Conservation (phyloP, 2,329 filamentous ascomycete species). For the Catunica adiposa region DNA sequence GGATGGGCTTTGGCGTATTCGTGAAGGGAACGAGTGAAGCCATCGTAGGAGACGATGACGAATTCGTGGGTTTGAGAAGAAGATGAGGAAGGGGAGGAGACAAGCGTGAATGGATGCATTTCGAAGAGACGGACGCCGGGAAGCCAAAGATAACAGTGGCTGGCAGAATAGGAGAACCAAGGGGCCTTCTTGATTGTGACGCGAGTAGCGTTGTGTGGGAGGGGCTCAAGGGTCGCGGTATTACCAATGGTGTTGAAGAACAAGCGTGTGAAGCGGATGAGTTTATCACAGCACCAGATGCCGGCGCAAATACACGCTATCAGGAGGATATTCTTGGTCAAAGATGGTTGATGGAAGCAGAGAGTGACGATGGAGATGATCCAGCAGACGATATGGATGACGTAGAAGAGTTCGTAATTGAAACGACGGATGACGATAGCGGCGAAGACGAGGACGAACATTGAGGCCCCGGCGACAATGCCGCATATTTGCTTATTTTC, state of each 20-base stretch:
- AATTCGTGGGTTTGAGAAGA: constrained; percentile 32
- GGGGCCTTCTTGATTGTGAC: constrained; percentile 36
- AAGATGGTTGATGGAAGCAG: constrained; percentile 34
- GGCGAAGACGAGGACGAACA: constrained; percentile 27
- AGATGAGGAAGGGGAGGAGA: constrained; percentile 20
- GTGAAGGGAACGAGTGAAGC: constrained; percentile 41
- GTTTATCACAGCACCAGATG: constrained; percentile 35
- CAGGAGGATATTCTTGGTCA: constrained; percentile 26
- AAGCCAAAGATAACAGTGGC: constrained; percentile 49
- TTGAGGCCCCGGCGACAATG: constrained; percentile 30
- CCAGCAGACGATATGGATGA: constrained; percentile 34
- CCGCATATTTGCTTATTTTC: constrained; percentile 28
- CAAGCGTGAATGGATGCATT: constrained; percentile 49
- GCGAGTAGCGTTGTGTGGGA: constrained; percentile 37
- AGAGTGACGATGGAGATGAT: constrained; percentile 31
- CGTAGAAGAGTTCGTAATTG: constrained; percentile 41
- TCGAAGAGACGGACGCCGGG: constrained; percentile 39
- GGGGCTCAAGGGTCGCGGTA: constrained; percentile 33
- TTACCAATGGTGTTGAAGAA: constrained; percentile 32
- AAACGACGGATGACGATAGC: constrained; percentile 29
- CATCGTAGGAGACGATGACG: constrained; percentile 39
- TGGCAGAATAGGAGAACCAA: constrained; percentile 31
- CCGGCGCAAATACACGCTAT: constrained; percentile 27
- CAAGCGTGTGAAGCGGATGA: constrained; percentile 30
- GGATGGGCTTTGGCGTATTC: constrained; percentile 33